phyloP scores from a whole-genome alignment of 2,329 filamentous ascomycete species.

The Lasiodiplodia citricola region DNA sequence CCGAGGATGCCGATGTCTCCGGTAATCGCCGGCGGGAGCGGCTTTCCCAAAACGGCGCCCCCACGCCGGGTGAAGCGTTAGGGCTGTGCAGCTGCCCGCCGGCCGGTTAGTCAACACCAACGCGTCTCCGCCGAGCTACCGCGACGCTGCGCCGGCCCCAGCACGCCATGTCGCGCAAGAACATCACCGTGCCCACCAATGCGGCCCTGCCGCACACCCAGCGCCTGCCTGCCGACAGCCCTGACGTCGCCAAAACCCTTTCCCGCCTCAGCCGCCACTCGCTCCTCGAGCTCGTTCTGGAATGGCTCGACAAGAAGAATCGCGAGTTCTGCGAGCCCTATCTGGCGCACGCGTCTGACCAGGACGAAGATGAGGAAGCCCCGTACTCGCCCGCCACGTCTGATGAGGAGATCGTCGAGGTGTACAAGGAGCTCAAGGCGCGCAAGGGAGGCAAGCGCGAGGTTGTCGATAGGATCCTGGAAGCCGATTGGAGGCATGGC shows the following conservation, averaged over 20 bases:
- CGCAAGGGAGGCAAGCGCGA: conserved; percentile 60
- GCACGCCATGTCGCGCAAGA: conserved; percentile 26
- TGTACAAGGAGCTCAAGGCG: conserved; percentile 44
- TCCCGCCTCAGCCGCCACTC: conserved; percentile 73
- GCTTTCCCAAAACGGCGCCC: background rate
- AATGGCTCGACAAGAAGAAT: conserved; percentile 77
- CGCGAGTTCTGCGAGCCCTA: conserved; percentile 65
- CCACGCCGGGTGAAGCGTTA: conserved; percentile 1
- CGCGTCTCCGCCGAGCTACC: conserved; percentile 23
- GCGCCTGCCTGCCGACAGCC: conserved; percentile 69
- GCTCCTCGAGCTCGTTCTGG: conserved; percentile 72
- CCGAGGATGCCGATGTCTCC: background rate
- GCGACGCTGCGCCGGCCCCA: conserved; percentile 16
- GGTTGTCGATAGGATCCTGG: conserved; percentile 60
- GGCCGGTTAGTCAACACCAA: conserved; percentile 21
- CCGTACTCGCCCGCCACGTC: conserved; percentile 72
- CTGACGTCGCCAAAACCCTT: conserved; percentile 69
- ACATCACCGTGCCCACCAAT: conserved; percentile 71
- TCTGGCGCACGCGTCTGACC: conserved; percentile 53
- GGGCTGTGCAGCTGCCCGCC: conserved; percentile 5
- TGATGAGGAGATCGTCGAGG: conserved; percentile 67
- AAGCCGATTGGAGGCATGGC: conserved; percentile 63
- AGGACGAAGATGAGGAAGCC: conserved; percentile 60
- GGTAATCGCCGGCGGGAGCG: background rate
- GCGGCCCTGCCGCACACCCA: conserved; percentile 74